phyloP scores from a whole-genome alignment of 345 rosid genomes.

The Arabis hirsuta region DNA sequence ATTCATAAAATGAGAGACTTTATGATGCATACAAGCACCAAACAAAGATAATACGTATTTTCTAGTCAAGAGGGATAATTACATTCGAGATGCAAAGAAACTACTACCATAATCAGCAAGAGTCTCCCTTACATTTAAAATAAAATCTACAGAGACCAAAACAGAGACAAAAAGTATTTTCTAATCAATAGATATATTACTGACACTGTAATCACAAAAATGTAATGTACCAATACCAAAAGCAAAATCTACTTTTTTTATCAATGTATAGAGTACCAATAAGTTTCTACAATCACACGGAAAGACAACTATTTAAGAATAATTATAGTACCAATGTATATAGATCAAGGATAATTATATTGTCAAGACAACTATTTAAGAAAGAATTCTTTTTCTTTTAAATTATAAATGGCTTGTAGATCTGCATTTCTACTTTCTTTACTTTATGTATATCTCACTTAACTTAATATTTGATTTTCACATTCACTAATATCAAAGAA shows the following conservation, averaged over 20 bases:
- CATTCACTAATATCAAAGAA: background rate
- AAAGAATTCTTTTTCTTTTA: background rate
- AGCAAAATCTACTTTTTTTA: background rate
- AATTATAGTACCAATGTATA: too few species aligned
- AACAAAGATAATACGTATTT: background rate
- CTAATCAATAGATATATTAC: too few species aligned
- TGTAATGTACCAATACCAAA: background rate
- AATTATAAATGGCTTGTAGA: too few species aligned
- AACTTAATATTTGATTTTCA: background rate
- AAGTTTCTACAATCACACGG: background rate
- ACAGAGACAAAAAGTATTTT: too few species aligned
- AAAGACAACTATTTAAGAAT: too few species aligned
- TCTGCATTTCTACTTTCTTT: background rate
- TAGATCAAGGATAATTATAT: background rate
- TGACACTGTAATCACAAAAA: background rate
- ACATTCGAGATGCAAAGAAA: too few species aligned
- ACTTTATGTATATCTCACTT: background rate
- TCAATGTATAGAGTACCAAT: background rate
- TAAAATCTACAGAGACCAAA: too few species aligned
- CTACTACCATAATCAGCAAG: too few species aligned
- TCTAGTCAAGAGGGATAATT: too few species aligned
- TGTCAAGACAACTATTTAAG: too few species aligned
- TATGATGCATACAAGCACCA: background rate
- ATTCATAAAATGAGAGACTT: background rate
- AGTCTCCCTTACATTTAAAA: too few species aligned